Evolutionary conservation across 495 filamentous ascomycete genomes (phyloP), one percentile per base, ranked within the genome.

Genomic region (Penicillium antarcticum): DNA sequence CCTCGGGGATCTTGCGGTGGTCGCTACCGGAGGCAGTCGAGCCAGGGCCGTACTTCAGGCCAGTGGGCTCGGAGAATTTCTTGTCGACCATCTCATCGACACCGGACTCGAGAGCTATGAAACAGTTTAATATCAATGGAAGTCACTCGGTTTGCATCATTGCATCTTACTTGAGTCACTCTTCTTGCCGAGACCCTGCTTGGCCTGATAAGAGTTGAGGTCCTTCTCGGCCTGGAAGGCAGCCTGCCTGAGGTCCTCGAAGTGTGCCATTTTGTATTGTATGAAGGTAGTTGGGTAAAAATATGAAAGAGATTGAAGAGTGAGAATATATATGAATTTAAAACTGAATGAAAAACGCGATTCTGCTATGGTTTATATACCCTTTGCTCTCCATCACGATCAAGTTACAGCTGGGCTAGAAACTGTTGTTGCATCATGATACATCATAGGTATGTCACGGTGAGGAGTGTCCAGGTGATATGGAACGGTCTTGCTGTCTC

Each of bases 141-240:
- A 29, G 5, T 18, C 31, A 17, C 12, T 1, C 9, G 5, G 14
- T 31, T 33, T 36, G 9, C 14, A 11, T 12, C 4, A 14, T 36
- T 10, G 33, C 24, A 13, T 57, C 71, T 17, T 71, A 81, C 78
- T 71, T 18, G 73, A 77, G 52, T 77, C 72, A 55, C 72, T 73
- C 60, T 71, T 63, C 32, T 61, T 56, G 21, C 67, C 61, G 47
- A 63, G 39, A 10, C 78, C 78, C 33, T 69, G 68, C 63, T 81
- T 81, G 34, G 75, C 74, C 45, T 74, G 66, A 58, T 77, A 60
- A 42, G 73, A 71, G 66, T 82, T 81, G 32, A 84, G 71, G 60
- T 82, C 74, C 13, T 66, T 67, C 68, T 82, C 77, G 23, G 79
- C 73, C 43, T 76, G 62, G 57, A 45, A 49, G 31, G 71, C 57